Evolutionary conservation across 768 basidiomycete species (phyloP), one percentile per base, ranked within the genome.

Genomic region (Suillus brevipes): DNA sequence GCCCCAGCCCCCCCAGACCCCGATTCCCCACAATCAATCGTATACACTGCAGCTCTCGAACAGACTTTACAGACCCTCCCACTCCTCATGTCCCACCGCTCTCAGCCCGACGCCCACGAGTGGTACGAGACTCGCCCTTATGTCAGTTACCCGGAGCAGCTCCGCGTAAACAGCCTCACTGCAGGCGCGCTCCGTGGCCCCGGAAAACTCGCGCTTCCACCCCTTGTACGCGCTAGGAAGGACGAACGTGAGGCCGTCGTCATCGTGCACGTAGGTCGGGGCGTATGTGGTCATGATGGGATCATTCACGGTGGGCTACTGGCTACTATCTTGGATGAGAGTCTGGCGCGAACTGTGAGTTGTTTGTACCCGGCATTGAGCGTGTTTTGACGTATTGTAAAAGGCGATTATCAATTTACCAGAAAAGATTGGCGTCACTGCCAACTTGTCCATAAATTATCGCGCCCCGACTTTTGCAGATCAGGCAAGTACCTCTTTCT

Each of bases 251-350:
- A 94, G 77, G 85, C 85, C 12, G 72, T 87, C 34, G 81, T 87
- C 6, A 79, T 97, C 65, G 63, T 95, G 2, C 97, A 98, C 70
- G 80, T 97, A 2, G 97, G 97, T 2, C 79, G 91, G 49, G 91
- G 89, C 2, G 67, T 99, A 60, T 99, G 97, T 72, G 96, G 93
- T 4, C 91, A 97, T 67, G 95, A 97, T 76, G 97, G 97, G 0
- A 95, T 99, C 66, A 80, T 98, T 3, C 97, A 99, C 70, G 97
- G 97, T 0, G 97, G 97, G 1, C 71, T 99, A 65, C 80, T 99
- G 23, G 94, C 95, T 45, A 97, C 95, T 2, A 76, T 99, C 20
- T 74, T 97, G 63, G 97, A 99, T 67, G 97, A 99, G 81, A 81
- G 82, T 18, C 73, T 97, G 50, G 89, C 89, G 63, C 80, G 97